These are phyloP conservation scores for Aspergillus pseudoterreus DNA, from an alignment of 2,329 filamentous ascomycete genomes.

Conservation along the genomic window DNA sequence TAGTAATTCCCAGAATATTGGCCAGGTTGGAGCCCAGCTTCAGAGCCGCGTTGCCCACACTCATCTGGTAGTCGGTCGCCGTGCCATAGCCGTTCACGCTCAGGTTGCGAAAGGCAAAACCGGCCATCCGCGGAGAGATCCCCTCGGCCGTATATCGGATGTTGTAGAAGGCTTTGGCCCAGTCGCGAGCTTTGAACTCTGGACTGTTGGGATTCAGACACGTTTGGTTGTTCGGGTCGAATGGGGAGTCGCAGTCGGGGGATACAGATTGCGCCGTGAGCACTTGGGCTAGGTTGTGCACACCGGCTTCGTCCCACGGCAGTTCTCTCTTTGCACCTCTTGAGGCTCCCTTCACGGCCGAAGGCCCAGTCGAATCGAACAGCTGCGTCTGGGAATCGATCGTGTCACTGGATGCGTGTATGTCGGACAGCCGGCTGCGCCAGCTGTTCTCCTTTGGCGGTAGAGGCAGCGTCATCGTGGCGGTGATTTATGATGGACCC, in stretches of 20 bases:
- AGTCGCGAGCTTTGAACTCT: slow-evolving; percentile 1
- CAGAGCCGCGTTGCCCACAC: slow-evolving; percentile 7
- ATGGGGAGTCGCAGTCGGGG: not conserved
- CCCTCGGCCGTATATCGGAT: slow-evolving; percentile 1
- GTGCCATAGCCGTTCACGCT: slow-evolving; percentile 6
- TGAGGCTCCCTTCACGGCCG: not conserved
- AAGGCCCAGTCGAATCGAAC: not conserved
- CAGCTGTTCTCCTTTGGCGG: not conserved
- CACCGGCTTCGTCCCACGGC: not conserved
- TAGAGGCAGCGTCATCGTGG: not conserved
- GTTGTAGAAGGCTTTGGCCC: slow-evolving; percentile 6
- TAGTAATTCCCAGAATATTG: not conserved
- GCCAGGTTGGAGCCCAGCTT: not conserved
- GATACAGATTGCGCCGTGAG: not conserved
- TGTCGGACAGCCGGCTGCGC: not conserved
- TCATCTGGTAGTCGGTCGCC: slow-evolving; percentile 9
- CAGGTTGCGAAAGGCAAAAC: slow-evolving; percentile 1
- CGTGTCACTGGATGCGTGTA: not conserved
- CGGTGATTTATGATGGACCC: not conserved
- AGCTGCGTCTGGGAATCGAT: not conserved
- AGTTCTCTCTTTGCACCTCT: not conserved
- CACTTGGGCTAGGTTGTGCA: not conserved
- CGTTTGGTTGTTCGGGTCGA: not conserved
- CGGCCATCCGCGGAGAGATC: not conserved
- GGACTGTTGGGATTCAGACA: not conserved